Evolutionary conservation across 306 rosid genomes (phyloP).

Genomic region (Spatholobus suberectus): DNA sequence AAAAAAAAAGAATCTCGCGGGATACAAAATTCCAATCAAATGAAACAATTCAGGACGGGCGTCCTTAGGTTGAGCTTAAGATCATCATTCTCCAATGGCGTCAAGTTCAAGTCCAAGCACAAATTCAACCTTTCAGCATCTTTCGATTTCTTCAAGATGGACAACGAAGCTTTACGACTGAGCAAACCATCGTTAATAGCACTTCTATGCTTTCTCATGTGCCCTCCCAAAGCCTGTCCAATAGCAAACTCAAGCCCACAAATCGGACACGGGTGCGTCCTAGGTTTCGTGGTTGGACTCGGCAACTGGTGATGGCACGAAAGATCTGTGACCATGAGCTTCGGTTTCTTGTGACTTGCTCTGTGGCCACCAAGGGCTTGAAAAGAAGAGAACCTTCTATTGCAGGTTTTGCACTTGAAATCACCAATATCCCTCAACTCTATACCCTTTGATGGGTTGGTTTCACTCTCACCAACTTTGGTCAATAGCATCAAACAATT

Average conservation of each 20-base stretch:
- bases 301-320: neutral
- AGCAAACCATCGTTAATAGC: neutral
- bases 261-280: conserved; percentile 70
- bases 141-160: conserved; percentile 53
- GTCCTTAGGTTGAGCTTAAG: conserved; percentile 52
- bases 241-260: conserved; percentile 72
- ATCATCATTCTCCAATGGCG: conserved; percentile 53
- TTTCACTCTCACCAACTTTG: conserved; percentile 46
- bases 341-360: conserved; percentile 80
- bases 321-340: conserved; percentile 37
- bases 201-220: conserved; percentile 84
- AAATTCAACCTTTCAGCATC: conserved; percentile 33
- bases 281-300: conserved; percentile 29
- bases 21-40: conserved; percentile 34
- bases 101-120: conserved; percentile 63
- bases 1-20: too few species aligned
- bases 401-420: conserved; percentile 77
- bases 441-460: neutral
- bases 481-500: conserved; percentile 63
- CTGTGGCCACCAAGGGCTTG: conserved; percentile 96
- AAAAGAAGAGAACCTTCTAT: conserved; percentile 62
- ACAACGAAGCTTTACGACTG: neutral
- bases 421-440: conserved; percentile 7
- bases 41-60: conserved; percentile 21
- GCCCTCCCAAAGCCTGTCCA: conserved; percentile 97